Conservation (phyloP, 2,329 filamentous ascomycete genomes). For the Penicillium sp. region DNA sequence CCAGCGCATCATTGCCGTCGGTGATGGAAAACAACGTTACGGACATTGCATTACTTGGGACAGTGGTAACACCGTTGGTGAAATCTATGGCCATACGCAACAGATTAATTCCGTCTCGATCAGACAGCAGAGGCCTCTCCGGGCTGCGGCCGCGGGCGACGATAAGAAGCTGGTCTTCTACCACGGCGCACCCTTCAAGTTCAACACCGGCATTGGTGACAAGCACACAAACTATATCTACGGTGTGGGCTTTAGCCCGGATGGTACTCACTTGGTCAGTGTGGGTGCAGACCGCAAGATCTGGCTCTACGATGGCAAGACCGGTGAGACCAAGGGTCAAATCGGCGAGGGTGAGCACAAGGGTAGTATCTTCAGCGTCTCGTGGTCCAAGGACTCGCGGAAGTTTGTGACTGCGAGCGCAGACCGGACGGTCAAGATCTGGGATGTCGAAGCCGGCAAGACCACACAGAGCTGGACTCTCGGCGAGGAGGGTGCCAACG, state of each 20-base stretch:
- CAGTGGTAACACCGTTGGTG: slow-evolving; percentile 93
- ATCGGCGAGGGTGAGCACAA: slow-evolving; percentile 77
- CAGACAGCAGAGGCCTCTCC: slow-evolving; percentile 83
- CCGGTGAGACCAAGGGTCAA: slow-evolving; percentile 76
- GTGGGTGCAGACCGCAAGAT: slow-evolving; percentile 92
- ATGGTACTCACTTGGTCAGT: slow-evolving; percentile 78
- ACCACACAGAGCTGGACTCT: slow-evolving; percentile 82
- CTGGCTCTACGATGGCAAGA: slow-evolving; percentile 95
- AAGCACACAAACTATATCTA: slow-evolving; percentile 89
- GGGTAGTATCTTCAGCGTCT: slow-evolving; percentile 89
- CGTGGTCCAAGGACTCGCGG: slow-evolving; percentile 85
- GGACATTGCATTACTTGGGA: slow-evolving; percentile 94
- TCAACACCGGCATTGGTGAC: slow-evolving; percentile 77
- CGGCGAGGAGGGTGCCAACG: slow-evolving; percentile 72
- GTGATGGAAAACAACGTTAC: slow-evolving; percentile 90
- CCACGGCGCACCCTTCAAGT: slow-evolving; percentile 94
- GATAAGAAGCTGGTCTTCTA: slow-evolving; percentile 90
- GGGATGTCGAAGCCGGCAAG: slow-evolving; percentile 82
- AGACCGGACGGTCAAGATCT: slow-evolving; percentile 91
- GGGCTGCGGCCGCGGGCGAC: slow-evolving; percentile 88
- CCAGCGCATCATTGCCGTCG: slow-evolving; percentile 93
- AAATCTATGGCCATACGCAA: slow-evolving; percentile 88
- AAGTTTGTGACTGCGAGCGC: slow-evolving; percentile 88
- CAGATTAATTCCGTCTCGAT: slow-evolving; percentile 90
- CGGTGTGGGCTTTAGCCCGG: slow-evolving; percentile 84